A percentile compares a stretch with the other conserved stretches of the same genome.
Conservation (phyloP, 306 rosid species). For the Lablab purpureus region DNA sequence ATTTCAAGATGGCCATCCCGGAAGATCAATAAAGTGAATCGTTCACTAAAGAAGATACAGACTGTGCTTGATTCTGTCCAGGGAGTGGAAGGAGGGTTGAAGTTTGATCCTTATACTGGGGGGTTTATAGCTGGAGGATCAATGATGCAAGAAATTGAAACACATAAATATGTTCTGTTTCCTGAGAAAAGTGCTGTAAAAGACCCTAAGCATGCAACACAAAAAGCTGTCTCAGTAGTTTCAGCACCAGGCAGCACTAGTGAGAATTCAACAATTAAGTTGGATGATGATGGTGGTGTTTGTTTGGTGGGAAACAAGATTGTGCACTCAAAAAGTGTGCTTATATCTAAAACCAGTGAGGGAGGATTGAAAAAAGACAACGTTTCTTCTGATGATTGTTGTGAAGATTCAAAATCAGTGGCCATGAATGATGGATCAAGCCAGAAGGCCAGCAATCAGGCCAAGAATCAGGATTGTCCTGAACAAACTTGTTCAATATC, state of each 20-base stretch:
- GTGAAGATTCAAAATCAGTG: conserved; percentile 55
- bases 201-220: conserved; percentile 38
- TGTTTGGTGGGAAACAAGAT: conserved; percentile 39
- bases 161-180: conserved; percentile 51
- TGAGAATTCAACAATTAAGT: conserved; percentile 51
- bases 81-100: conserved; percentile 88
- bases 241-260: conserved; percentile 33
- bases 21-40: conserved; percentile 92
- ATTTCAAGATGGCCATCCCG: conserved; percentile 99
- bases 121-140: conserved; percentile 76
- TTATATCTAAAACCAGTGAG: conserved; percentile 43
- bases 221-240: conserved; percentile 45
- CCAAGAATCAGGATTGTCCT: conserved; percentile 41
- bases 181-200: conserved; percentile 50
- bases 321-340: conserved; percentile 35
- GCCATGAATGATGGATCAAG: conserved; percentile 54
- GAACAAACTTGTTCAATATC: conserved; percentile 57
- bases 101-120: conserved; percentile 83
- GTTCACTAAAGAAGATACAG: conserved; percentile 83
- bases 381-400: conserved; percentile 47
- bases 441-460: conserved; percentile 40
- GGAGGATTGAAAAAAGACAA: conserved; percentile 49
- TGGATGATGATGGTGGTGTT: conserved; percentile 60
- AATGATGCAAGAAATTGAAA: conserved; percentile 58
- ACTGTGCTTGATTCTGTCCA: conserved; percentile 91